Base-by-base conservation (phyloP, 257 asterid species). In the Vinca minor region DNA sequence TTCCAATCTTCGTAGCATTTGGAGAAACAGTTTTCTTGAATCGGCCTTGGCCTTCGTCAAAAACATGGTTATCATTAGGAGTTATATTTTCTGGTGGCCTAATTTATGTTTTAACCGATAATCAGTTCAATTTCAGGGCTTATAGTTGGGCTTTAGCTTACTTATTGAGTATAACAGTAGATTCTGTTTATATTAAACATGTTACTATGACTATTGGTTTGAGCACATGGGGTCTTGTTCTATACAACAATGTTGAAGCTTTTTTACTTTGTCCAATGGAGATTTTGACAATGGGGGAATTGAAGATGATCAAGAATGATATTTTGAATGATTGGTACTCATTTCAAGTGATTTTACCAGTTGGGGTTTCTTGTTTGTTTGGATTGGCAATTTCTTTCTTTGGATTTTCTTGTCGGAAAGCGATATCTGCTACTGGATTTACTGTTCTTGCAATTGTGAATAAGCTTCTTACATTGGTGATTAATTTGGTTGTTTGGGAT, bases 181-280 rank as follows among this genome's bases (percentile, higher is more conserved):
- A 91, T 78, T 87, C 88, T 74, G 94, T 91, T 48, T 87, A 91
- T 76, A 91, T 91, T 34, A 91, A 91, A 81, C 97, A 91, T 65
- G 97, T 91, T 10, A 94, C 85, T 14, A 87, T 85, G 97, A 87
- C 96, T n/a, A 84, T 90, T 35, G 95, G 96, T 35, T 76, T 87
- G 57, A 87, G 80, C 77, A 91, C 97, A 0, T 91, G 97, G 97
- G 97, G 95, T 15, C 93, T 91, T 2, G 97, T 91, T 55, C 61
- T 91, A 73, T 91, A 87, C 76, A 91, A 91, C 68, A 91, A 91
- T 74, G 95, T 91, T 18, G 97, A 91, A 84, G 97, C 97, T 34
- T 67, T 87, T 82, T 53, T 91, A 57, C 53, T 87, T 77, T 91
- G 86, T 78, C 97, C 97, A 0, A 9, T 87, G 57, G 97, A 91